Evolutionary conservation across 768 basidiomycete genomes (phyloP), one percentile per base, ranked within the genome.

Genomic region (Pleurotus tuber-regium): DNA sequence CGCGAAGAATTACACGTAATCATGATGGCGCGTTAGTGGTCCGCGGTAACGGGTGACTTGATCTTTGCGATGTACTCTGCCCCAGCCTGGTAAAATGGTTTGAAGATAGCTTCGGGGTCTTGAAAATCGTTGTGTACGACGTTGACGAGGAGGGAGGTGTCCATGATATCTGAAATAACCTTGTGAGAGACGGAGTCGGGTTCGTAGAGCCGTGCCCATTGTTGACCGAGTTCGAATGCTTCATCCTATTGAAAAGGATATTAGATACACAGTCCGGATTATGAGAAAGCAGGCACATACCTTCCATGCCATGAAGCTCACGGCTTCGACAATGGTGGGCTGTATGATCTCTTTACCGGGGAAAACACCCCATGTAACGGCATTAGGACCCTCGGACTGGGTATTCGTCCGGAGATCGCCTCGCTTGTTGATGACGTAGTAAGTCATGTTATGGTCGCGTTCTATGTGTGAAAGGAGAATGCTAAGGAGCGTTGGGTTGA

Each of bases 291-390:
- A 18, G 28, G 24, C 18, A 66, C 76, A 35, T 46, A 86, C 90
- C 82, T 96, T 96, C 94, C 94, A 97, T 12, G 94, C 94, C 89
- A 96, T 95, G 77, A 97, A 97, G 63, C 92, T 95, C 60, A 96
- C 88, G 2, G 94, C 92, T 66, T 98, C 95, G 18, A 98, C 95
- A 55, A 97, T 92, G 16, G 95, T 98, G 18, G 95, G 95, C 64
- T 96, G 93, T 41, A 96, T 73, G 59, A 97, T 90, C 74, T 97
- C 95, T 68, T 98, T 98, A 51, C 92, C 91, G 4, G 95, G 92
- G 78, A 96, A 98, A 7, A 97, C 92, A 56, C 95, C 95, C 95
- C 95, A 98, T 1, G 95, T 98, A 14, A 98, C 93, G n/a, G 95
- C 95, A 60, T 97, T 98, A 23, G 97, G 95, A 2, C 95, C 93